phyloP scores from a whole-genome alignment of 2,329 filamentous ascomycete species.

The Paramyrothecium roridum region DNA sequence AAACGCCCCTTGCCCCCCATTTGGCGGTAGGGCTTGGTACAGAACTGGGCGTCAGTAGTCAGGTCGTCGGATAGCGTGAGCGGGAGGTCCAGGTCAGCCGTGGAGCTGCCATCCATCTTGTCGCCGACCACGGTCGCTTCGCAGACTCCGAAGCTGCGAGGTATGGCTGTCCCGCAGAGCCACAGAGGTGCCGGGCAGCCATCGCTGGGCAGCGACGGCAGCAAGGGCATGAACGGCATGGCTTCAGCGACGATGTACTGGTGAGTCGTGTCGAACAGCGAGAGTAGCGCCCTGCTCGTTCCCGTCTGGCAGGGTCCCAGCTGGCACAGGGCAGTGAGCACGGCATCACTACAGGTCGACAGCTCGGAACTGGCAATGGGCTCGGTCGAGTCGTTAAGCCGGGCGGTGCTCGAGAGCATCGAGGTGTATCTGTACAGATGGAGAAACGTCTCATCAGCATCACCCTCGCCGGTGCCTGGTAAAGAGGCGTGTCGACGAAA shows the following conservation, averaged over 20 bases:
- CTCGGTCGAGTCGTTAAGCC: conserved; percentile 17
- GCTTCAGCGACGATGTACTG: conserved; percentile 52
- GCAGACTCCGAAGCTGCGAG: conserved; percentile 22
- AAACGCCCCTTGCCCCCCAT: conserved; percentile 24
- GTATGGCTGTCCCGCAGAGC: conserved; percentile 27
- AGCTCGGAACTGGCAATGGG: conserved; percentile 19
- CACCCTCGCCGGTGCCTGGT: too few species aligned
- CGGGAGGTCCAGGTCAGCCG: conserved; percentile 17
- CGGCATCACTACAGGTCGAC: conserved; percentile 27
- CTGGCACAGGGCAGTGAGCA: conserved; percentile 47
- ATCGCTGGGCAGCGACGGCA: conserved; percentile 10
- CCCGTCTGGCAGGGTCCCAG: conserved; percentile 40
- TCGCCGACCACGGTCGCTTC: conserved; percentile 23
- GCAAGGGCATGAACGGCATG: conserved; percentile 35
- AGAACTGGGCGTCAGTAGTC: conserved; percentile 22
- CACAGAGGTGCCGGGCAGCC: conserved; percentile 12
- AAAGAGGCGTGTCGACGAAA: too few species aligned
- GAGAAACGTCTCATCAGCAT: too few species aligned
- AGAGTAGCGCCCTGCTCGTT: conserved; percentile 41
- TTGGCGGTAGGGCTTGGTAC: conserved; percentile 16
- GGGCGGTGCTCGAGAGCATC: conserved; percentile 8
- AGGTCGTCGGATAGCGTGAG: conserved; percentile 32
- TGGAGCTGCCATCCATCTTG: not conserved
- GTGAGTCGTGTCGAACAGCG: conserved; percentile 44
- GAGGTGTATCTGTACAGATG: conserved; percentile 11